phyloP scores from a whole-genome alignment of 2,329 filamentous ascomycete genomes.

The Aspergillus fischeri region DNA sequence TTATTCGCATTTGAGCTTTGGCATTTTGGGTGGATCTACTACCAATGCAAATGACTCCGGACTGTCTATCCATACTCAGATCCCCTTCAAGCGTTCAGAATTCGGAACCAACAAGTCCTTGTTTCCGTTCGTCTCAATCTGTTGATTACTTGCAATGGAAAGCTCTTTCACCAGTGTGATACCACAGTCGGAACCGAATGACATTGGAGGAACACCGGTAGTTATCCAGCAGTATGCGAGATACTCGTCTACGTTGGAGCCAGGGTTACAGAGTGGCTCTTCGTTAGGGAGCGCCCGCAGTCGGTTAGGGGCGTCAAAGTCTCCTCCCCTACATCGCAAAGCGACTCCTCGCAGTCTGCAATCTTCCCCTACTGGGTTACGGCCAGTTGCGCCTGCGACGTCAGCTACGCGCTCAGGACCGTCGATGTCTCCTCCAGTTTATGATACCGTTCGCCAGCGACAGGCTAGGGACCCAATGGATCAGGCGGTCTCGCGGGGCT shows the following conservation, averaged over 20 bases:
- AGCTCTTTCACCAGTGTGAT: conserved; percentile 26
- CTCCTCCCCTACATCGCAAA: conserved; percentile 36
- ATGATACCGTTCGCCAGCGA: conserved; percentile 28
- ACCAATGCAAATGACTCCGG: background rate
- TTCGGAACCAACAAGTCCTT: background rate
- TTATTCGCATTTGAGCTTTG: background rate
- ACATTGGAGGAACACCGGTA: conserved; percentile 24
- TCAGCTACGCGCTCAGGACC: conserved; percentile 29
- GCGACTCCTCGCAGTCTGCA: conserved; percentile 37
- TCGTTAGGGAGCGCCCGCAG: conserved; percentile 33
- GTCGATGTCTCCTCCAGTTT: conserved; percentile 40
- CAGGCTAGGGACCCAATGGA: conserved; percentile 29
- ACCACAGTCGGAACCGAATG: conserved; percentile 24
- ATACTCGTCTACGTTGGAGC: conserved; percentile 33
- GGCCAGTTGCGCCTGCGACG: conserved; percentile 23
- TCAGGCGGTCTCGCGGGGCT: conserved; percentile 45
- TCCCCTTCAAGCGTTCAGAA: background rate
- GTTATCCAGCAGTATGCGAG: conserved; percentile 39
- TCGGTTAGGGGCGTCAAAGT: conserved; percentile 28
- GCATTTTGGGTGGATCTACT: background rate
- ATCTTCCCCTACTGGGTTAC: conserved; percentile 33
- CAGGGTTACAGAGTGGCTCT: conserved; percentile 34
- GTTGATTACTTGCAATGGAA: conserved; percentile 24
- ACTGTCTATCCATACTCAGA: background rate
- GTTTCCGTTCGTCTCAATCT: background rate